Conservation (phyloP, 139 green algal genomes). For the Coelastrella sp. region DNA sequence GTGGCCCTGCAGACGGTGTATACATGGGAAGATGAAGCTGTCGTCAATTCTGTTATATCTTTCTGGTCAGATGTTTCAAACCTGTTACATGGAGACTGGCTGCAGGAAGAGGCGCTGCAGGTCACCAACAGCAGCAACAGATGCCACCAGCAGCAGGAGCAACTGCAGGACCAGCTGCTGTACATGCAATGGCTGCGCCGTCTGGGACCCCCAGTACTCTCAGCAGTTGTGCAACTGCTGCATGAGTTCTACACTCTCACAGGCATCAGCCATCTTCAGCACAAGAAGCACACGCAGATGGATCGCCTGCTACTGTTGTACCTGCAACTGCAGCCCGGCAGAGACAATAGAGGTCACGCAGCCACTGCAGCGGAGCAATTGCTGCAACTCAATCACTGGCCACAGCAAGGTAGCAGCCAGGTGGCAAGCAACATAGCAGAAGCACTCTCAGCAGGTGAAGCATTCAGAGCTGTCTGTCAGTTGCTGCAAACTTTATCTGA, state of each 20-base stretch:
- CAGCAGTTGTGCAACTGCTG: constrained; percentile 4
- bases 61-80: not conserved
- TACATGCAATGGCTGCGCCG: not conserved
- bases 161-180: not conserved
- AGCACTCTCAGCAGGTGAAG: not conserved
- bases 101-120: not conserved
- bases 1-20: constrained; percentile 9
- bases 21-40: constrained; percentile 13
- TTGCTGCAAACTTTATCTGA: constrained; percentile 1
- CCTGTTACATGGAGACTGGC: constrained; percentile 1
- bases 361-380: not conserved
- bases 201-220: not conserved
- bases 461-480: not conserved
- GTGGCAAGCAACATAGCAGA: not conserved
- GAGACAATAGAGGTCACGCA: not conserved
- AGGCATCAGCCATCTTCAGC: not conserved
- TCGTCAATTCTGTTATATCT: not conserved
- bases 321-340: not conserved
- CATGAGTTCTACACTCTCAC: not conserved
- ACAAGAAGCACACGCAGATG: not conserved
- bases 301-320: not conserved
- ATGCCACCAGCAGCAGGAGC: not conserved
- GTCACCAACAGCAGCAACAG: constrained; percentile 1
- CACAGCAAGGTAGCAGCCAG: not conserved
- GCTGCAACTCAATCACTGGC: not conserved